Conservation (phyloP, 139 green algal species). For the Astrephomene gubernaculifera region DNA sequence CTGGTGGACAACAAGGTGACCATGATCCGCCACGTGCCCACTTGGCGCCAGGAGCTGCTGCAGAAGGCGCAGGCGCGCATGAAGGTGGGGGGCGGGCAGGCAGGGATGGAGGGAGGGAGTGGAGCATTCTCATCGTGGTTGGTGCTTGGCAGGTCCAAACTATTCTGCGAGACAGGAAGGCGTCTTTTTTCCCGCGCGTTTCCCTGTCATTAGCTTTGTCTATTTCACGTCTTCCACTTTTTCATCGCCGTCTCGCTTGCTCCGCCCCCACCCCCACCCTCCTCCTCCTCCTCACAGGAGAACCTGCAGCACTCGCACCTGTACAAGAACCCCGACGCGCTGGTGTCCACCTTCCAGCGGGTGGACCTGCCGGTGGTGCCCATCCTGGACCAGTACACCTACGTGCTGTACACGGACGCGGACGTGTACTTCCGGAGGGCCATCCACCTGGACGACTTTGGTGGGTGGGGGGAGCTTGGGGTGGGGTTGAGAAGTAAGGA, state of each 20-base stretch:
- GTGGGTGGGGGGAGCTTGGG: neutral
- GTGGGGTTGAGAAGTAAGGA: too few relatives aligned
- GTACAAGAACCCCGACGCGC: slow-evolving; percentile 44
- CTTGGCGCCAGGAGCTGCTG: slow-evolving; percentile 47
- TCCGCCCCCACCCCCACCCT: too few relatives aligned
- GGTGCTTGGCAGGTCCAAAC: too few relatives aligned
- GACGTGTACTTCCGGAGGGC: slow-evolving; percentile 53
- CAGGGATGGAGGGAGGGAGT: too few relatives aligned
- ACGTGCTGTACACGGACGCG: slow-evolving; percentile 63
- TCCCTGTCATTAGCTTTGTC: too few relatives aligned
- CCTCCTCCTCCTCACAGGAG: slow-evolving; percentile 1
- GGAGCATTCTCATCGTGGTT: too few relatives aligned
- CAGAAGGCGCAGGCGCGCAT: slow-evolving; percentile 26
- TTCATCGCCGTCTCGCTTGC: neutral
- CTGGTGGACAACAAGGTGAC: slow-evolving; percentile 44
- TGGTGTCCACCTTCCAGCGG: slow-evolving; percentile 47
- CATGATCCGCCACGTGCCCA: slow-evolving; percentile 51
- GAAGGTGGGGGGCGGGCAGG: neutral
- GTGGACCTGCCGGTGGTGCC: slow-evolving; percentile 52
- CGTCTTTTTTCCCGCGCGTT: too few relatives aligned
- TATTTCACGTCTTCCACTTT: too few relatives aligned
- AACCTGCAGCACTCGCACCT: slow-evolving; percentile 46
- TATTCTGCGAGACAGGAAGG: too few relatives aligned
- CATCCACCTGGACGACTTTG: slow-evolving; percentile 50
- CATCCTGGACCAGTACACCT: slow-evolving; percentile 46